Evolutionary conservation across 1,139 yeast genomes (phyloP).

Genomic region (Diutina ranongensis): DNA sequence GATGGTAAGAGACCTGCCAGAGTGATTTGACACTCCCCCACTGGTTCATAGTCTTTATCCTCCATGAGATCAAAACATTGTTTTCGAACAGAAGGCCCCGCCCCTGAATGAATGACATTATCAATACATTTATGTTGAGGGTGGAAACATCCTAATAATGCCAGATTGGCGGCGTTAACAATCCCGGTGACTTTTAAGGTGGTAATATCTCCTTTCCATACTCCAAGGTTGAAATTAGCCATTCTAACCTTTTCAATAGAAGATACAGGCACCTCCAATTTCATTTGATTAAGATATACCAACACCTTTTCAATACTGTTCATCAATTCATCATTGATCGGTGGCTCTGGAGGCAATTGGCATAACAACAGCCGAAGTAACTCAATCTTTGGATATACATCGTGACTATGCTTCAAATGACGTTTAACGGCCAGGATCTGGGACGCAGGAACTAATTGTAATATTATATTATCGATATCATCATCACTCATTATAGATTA

Average conservation of each 20-base stretch:
- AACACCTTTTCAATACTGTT: neutral
- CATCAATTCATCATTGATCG: neutral
- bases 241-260: neutral
- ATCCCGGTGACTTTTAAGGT: neutral
- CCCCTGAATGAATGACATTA: neutral
- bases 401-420: no score
- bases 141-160: neutral
- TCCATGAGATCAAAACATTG: neutral
- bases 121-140: neutral
- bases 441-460: no score
- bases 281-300: neutral
- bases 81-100: neutral
- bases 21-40: neutral
- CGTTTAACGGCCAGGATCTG: no score
- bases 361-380: neutral
- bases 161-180: conserved; percentile 4
- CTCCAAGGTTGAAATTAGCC: neutral
- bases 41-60: neutral
- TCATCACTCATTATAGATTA: no score
- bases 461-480: no score
- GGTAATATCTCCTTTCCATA: conserved; percentile 1
- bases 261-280: neutral
- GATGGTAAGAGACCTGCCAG: neutral
- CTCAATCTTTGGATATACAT: neutral
- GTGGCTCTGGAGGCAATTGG: neutral